Percentiles rank a stretch among this genome's conserved stretches.
Evolutionary conservation across 2,329 filamentous ascomycete genomes (phyloP).

Genomic region (Fusarium udum): DNA sequence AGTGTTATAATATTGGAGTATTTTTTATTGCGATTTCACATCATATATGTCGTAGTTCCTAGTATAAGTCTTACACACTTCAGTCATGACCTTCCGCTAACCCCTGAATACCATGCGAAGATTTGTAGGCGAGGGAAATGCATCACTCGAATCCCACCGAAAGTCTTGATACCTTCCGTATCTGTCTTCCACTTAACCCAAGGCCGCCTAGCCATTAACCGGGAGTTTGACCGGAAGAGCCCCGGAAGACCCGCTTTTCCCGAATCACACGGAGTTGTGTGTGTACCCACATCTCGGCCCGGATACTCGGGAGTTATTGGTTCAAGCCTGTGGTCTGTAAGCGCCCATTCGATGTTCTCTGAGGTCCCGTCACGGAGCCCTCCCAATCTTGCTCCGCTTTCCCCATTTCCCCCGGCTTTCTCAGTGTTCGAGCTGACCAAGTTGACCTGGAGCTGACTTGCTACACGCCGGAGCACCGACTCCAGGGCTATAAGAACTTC

Average conservation of each 20-base stretch:
- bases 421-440: neutral
- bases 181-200: no score
- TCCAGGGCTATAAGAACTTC: neutral
- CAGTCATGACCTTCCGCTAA: neutral
- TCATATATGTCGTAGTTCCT: neutral
- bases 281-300: conserved; percentile 1
- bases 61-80: no score
- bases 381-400: neutral
- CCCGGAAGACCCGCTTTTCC: neutral
- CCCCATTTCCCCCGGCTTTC: neutral
- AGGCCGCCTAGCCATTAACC: neutral
- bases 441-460: neutral
- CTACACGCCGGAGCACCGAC: neutral
- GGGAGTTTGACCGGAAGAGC: neutral
- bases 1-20: neutral
- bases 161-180: neutral
- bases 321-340: neutral
- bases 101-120: neutral
- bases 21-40: neutral
- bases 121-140: neutral
- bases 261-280: conserved; percentile 1
- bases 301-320: neutral
- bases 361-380: neutral
- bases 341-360: neutral
- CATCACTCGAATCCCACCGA: no score